phyloP scores from a whole-genome alignment of 2,329 filamentous ascomycete genomes.

The Penicillium palitans region DNA sequence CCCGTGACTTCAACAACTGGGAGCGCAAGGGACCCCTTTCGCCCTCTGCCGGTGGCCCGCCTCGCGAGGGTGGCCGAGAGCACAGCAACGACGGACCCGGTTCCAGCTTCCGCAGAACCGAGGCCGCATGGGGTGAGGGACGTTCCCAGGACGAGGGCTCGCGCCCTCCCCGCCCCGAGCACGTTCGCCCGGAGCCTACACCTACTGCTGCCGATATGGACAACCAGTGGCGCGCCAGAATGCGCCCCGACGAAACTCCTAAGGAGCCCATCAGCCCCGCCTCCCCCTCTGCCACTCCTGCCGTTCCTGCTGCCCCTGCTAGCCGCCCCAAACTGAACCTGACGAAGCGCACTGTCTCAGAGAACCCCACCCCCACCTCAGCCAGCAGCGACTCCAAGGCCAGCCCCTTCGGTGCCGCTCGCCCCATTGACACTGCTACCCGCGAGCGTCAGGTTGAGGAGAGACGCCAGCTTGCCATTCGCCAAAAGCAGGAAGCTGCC shows the following conservation, averaged over 20 bases:
- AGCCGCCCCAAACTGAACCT: slow-evolving; percentile 82
- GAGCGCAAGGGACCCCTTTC: slow-evolving; percentile 91
- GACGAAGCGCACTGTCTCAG: slow-evolving; percentile 85
- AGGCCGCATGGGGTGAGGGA: slow-evolving; percentile 73
- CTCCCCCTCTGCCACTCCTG: slow-evolving; percentile 68
- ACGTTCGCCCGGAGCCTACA: slow-evolving; percentile 60
- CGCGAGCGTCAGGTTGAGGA: slow-evolving; percentile 89
- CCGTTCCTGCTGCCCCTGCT: slow-evolving; percentile 59
- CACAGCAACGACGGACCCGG: slow-evolving; percentile 61
- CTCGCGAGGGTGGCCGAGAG: slow-evolving; percentile 60
- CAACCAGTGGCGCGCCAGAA: slow-evolving; percentile 86
- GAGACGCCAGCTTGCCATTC: slow-evolving; percentile 71
- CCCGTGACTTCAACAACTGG: slow-evolving; percentile 85
- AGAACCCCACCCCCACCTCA: slow-evolving; percentile 57
- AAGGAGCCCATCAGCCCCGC: slow-evolving; percentile 75
- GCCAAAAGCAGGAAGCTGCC: slow-evolving; percentile 82
- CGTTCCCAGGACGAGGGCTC: slow-evolving; percentile 69
- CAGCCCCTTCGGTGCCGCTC: slow-evolving; percentile 89
- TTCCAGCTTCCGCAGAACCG: slow-evolving; percentile 62
- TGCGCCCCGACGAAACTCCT: slow-evolving; percentile 78
- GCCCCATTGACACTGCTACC: slow-evolving; percentile 88
- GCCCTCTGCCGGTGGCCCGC: slow-evolving; percentile 56
- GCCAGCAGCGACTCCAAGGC: slow-evolving; percentile 69
- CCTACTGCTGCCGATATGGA: slow-evolving; percentile 90
- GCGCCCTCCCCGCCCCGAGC: slow-evolving; percentile 75